Evolutionary conservation across 805 yeast genomes (phyloP).

Genomic region (Lachancea thermotolerans): DNA sequence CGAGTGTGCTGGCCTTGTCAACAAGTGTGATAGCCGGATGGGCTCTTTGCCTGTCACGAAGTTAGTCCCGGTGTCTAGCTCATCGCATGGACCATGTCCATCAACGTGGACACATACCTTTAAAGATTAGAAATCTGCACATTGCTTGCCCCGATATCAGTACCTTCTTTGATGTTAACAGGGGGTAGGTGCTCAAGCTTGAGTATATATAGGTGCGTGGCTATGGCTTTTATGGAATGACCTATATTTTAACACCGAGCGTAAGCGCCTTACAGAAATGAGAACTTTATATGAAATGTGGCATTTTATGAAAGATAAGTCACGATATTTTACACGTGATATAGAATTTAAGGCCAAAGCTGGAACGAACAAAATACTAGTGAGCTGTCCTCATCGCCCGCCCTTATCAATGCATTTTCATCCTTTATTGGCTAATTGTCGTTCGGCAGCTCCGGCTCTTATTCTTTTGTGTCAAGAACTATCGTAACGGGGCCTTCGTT

Average conservation of each 20-base stretch:
- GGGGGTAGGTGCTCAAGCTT: background rate
- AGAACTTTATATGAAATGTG: background rate
- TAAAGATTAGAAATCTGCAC: conserved; percentile 92
- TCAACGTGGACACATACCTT: conserved; percentile 31
- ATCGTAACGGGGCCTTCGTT: conserved; percentile 96
- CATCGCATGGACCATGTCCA: background rate
- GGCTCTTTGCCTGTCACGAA: conserved; percentile 90
- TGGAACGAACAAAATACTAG: too few relatives aligned
- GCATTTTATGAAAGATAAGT: background rate
- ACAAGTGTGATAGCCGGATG: conserved; percentile 72
- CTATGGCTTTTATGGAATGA: background rate
- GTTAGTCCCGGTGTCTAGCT: conserved; percentile 28
- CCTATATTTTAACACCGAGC: background rate
- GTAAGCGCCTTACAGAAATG: background rate
- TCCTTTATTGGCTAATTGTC: too few relatives aligned
- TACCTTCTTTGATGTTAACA: background rate
- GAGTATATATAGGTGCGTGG: too few relatives aligned
- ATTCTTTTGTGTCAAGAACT: conserved; percentile 61
- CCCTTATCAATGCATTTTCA: too few relatives aligned
- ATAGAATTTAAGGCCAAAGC: too few relatives aligned
- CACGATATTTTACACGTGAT: background rate
- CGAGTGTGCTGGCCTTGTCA: conserved; percentile 94
- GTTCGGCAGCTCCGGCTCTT: background rate
- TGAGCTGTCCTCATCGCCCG: too few relatives aligned
- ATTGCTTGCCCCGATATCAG: conserved; percentile 32